Percentiles rank a stretch among this genome's conserved stretches.
phyloP scores from a whole-genome alignment of 2,329 filamentous ascomycete genomes.

The Penicillium sp. region DNA sequence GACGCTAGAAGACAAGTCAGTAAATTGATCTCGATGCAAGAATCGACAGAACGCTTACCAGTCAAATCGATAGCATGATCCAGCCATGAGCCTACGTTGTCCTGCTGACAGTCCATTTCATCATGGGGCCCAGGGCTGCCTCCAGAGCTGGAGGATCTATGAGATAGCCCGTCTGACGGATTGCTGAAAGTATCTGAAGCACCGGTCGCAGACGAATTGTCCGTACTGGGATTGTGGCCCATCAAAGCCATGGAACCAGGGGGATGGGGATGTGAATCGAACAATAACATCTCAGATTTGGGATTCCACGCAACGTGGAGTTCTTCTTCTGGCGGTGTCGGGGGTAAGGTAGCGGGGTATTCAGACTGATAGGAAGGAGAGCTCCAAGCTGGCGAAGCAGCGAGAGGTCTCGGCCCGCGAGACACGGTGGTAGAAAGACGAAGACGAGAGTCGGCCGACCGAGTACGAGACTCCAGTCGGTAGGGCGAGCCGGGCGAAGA shows the following conservation, averaged over 20 bases:
- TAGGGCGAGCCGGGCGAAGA: slow-evolving; percentile 25
- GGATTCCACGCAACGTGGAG: slow-evolving; percentile 41
- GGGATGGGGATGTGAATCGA: slow-evolving; percentile 29
- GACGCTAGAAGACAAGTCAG: slow-evolving; percentile 30
- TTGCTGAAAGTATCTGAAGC: slow-evolving; percentile 32
- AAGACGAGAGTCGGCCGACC: slow-evolving; percentile 31
- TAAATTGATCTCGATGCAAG: neutral
- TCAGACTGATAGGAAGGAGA: slow-evolving; percentile 25
- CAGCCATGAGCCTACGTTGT: slow-evolving; percentile 35
- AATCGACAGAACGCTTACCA: slow-evolving; percentile 28
- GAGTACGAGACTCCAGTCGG: slow-evolving; percentile 27
- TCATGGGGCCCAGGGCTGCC: slow-evolving; percentile 31
- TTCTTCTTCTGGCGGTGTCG: slow-evolving; percentile 46
- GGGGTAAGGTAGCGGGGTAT: slow-evolving; percentile 38
- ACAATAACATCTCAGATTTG: slow-evolving; percentile 31
- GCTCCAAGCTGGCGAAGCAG: slow-evolving; percentile 28
- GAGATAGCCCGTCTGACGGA: slow-evolving; percentile 32
- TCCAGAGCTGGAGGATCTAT: slow-evolving; percentile 33
- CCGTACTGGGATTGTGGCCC: slow-evolving; percentile 32
- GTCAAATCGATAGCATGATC: slow-evolving; percentile 39
- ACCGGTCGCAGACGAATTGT: slow-evolving; percentile 27
- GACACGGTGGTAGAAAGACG: slow-evolving; percentile 38
- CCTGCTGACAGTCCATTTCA: slow-evolving; percentile 36
- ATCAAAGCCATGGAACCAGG: slow-evolving; percentile 29
- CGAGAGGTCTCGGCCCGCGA: slow-evolving; percentile 32